Evolutionary conservation across 495 filamentous ascomycete genomes (phyloP), one percentile per base, ranked within the genome.

Genomic region (Penicillium maclennaniae): DNA sequence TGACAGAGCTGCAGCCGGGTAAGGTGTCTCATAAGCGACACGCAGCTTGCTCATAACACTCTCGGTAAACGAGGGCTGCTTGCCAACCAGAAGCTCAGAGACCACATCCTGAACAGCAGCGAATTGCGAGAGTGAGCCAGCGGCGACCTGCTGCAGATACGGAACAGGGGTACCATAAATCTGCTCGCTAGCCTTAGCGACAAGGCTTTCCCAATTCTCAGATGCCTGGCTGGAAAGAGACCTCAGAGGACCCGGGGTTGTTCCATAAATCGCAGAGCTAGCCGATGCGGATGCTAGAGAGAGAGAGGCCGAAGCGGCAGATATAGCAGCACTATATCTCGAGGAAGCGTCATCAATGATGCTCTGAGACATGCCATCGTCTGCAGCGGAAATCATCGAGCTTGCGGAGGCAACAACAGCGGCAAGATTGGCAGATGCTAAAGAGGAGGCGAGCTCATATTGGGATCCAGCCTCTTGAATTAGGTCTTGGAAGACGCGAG

Each of bases 41-140:
- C 77, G 78, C 6, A 96, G 77, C 19, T 86, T 80, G 49, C 73
- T 83, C 72, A 91, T 80, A 0, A 92, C 86, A 51, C 85, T 88
- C 56, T 96, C 89, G 0, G 87, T 89, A 60, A 89, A 96, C 14
- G 84, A 79, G 6, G 89, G 87, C 64, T 96, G 88, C 67, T 85
- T 87, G 21, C 87, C 91, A 42, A 72, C 63, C 23, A 96, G 71
- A 3, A 96, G 72, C 59, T 96, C 89, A 12, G 84, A 86, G 14
- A 96, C 78, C 1, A 96, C 74, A 19, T 75, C 80, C 60, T 85
- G 81, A 2, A 95, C 73, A n/a, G 79, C 85, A 8, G 80, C 78
- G 54, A 87, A 91, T 47, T 88, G 87, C 2, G 76, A 68, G 16
- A 69, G 72, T 2, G 79, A 79, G 14, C 74, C 72, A 16, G 77